Evolutionary conservation across 768 basidiomycete species (phyloP), one percentile per base, ranked within the genome.

Genomic region (Leucosporidium yakuticum): DNA sequence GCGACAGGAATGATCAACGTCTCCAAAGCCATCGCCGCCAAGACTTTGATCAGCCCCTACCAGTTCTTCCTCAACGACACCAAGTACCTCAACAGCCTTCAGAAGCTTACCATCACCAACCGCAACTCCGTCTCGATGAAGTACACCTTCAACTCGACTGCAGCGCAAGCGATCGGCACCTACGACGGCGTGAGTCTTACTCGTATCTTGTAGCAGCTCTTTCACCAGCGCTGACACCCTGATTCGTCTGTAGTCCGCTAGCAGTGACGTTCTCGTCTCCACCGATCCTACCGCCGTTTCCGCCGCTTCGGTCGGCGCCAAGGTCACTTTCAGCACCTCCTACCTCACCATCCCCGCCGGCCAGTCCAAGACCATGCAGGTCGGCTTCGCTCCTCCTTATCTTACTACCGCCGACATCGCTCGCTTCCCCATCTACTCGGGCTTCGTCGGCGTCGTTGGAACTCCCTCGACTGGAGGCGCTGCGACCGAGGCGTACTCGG

Each of bases 21-120:
- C 19, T 85, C 82, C 76, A 81, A 83, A 63, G 86, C 87, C 0
- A 79, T 87, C 56, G 81, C 83, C 61, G 78, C 83, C 7, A 82
- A 80, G 0, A 83, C 85, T 6, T 74, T 83, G 49, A 77, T 88
- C 32, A 81, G 83, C 7, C 85, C 85, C 8, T 81, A 82, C 20
- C 83, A 86, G 73, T 78, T 88, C n/a, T 71, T 84, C 48, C 77
- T 87, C 50, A 88, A 88, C 69, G 87, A 87, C 75, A 87, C 86
- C 5, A 81, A 83, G 12, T 80, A 85, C 74, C 84, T 84, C 76
- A 77, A 79, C 60, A 76, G 78, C 0, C 57, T 74, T 12, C 82
- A 84, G 73, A 80, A 75, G 1, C 84, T 83, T 78, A 81, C 77
- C 25, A 68, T 87, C 27, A 79, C 74, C 12, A 70, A 72, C 59